Evolutionary conservation across 192 early-diverging fungal genomes (phyloP).

Genomic region (Coemansia sp.): DNA sequence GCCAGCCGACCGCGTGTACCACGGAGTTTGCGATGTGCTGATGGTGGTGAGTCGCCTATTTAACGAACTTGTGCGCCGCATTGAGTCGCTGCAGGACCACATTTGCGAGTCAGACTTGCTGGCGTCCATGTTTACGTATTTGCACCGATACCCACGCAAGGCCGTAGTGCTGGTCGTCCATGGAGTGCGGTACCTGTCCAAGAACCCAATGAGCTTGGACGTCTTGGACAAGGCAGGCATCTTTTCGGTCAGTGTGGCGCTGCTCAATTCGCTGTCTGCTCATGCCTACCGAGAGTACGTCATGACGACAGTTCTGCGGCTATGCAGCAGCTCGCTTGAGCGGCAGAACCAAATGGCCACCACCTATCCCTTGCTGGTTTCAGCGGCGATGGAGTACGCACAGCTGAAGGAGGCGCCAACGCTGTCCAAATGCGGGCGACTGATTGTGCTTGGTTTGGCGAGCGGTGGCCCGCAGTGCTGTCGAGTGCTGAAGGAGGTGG

Average conservation of each 20-base stretch:
- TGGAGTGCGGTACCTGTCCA: constrained; percentile 44
- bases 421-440: constrained; percentile 39
- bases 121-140: constrained; percentile 19
- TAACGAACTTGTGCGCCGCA: constrained; percentile 39
- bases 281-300: constrained; percentile 48
- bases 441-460: constrained; percentile 39
- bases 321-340: constrained; percentile 43
- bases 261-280: constrained; percentile 25
- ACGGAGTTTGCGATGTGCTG: constrained; percentile 41
- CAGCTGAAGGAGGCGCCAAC: constrained; percentile 35
- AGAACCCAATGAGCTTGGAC: constrained; percentile 48
- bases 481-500: constrained; percentile 45
- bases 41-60: constrained; percentile 37
- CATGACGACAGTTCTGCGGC: constrained; percentile 44
- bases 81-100: constrained; percentile 37
- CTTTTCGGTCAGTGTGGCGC: constrained; percentile 29
- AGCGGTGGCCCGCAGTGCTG: constrained; percentile 42
- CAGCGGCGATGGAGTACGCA: constrained; percentile 43
- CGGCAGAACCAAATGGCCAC: constrained; percentile 40
- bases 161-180: constrained; percentile 43
- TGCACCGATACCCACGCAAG: constrained; percentile 42
- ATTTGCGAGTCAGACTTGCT: constrained; percentile 46
- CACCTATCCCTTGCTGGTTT: constrained; percentile 29
- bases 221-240: constrained; percentile 46
- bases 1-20: constrained; percentile 39